Evolutionary conservation across 805 yeast genomes (phyloP).

Genomic region (Barnettozyma siamensis): DNA sequence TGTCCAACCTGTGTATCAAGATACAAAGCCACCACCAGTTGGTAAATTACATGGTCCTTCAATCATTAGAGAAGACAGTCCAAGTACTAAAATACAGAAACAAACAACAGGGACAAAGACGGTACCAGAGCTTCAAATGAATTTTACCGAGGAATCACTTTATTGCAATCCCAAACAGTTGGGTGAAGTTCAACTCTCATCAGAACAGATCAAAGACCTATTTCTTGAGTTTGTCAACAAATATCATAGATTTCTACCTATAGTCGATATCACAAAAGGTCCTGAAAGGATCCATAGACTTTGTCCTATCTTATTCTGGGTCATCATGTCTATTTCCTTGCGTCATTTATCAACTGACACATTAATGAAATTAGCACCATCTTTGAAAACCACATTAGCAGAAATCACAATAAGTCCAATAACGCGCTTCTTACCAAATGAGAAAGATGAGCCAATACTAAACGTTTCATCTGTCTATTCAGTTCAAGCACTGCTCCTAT

Average conservation of each 20-base stretch:
- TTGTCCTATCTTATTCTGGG: slow-evolving; percentile 93
- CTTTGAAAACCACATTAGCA: slow-evolving; percentile 71
- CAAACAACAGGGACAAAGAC: slow-evolving; percentile 10
- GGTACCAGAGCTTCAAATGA: slow-evolving; percentile 10
- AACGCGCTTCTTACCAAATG: slow-evolving; percentile 74
- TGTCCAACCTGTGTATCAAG: slow-evolving; percentile 1
- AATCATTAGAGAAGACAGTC: slow-evolving; percentile 19
- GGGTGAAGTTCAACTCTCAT: slow-evolving; percentile 58
- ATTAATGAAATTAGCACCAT: slow-evolving; percentile 56
- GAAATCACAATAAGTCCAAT: slow-evolving; percentile 90
- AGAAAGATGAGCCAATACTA: slow-evolving; percentile 71
- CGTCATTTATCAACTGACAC: slow-evolving; percentile 48
- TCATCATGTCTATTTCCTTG: slow-evolving; percentile 77
- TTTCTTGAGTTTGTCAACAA: slow-evolving; percentile 65
- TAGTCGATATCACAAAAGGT: slow-evolving; percentile 75
- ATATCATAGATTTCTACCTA: slow-evolving; percentile 84
- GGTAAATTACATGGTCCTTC: slow-evolving; percentile 18
- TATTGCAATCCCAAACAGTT: slow-evolving; percentile 62
- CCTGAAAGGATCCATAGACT: slow-evolving; percentile 74
- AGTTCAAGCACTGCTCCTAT: slow-evolving; percentile 85
- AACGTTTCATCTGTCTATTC: slow-evolving; percentile 90
- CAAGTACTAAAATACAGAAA: slow-evolving; percentile 8
- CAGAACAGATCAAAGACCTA: slow-evolving; percentile 55
- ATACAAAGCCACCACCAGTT: slow-evolving; percentile 5
- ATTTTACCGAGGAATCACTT: slow-evolving; percentile 33